Conservation (phyloP, 352 stramenopile genomes). For the Pythium utonaiense region DNA sequence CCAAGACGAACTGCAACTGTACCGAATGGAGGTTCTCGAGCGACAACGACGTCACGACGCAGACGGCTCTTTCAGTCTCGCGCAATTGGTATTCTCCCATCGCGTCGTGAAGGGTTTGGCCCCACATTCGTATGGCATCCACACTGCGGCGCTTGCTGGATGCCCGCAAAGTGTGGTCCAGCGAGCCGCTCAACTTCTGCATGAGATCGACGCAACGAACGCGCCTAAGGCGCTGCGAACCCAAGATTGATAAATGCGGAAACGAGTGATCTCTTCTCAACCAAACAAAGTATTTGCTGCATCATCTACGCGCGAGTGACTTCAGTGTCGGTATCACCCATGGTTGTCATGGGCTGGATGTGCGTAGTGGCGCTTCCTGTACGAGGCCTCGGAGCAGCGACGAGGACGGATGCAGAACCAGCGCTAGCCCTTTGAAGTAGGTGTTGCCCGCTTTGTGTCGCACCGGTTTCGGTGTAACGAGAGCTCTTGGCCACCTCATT, state of each 20-base stretch:
- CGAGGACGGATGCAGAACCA: background rate
- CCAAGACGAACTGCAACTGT: conserved; percentile 37
- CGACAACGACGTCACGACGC: conserved; percentile 4
- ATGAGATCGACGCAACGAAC: conserved; percentile 19
- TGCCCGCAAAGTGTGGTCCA: conserved; percentile 45
- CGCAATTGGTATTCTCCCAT: conserved; percentile 71
- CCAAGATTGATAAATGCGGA: background rate
- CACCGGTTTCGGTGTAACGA: background rate
- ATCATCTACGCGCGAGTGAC: conserved; percentile 1
- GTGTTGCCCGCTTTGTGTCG: background rate
- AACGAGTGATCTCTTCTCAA: no score
- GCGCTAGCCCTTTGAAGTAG: background rate
- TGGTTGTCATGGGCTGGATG: background rate
- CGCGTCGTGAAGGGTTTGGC: conserved; percentile 67
- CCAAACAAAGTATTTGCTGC: background rate
- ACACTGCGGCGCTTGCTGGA: conserved; percentile 71
- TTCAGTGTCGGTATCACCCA: background rate
- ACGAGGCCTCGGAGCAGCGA: background rate
- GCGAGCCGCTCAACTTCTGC: conserved; percentile 45
- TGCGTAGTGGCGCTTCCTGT: background rate
- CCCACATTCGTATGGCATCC: conserved; percentile 71
- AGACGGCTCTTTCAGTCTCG: conserved; percentile 14
- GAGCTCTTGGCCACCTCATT: conserved; percentile 15
- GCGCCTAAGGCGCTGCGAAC: background rate
- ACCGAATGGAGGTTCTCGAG: conserved; percentile 72